Evolutionary conservation across 176 grass and related monocot species (phyloP), one percentile per base, ranked within the genome.

Genomic region (Secale cereale): DNA sequence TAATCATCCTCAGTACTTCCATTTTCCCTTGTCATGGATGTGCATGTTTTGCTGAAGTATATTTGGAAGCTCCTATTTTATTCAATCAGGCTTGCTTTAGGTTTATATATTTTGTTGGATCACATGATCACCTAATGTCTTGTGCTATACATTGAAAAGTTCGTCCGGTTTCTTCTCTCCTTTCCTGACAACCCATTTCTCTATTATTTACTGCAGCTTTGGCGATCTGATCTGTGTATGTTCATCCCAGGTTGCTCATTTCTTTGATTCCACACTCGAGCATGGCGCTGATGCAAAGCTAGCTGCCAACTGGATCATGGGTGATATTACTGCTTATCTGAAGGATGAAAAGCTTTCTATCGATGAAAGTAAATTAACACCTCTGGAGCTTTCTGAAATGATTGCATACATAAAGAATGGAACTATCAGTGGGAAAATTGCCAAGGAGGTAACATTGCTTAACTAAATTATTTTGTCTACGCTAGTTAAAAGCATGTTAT

Each of bases 281-380:
- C 87, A 95, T 67, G 96, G 91, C 28, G 84, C 96, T 59, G 97
- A 98, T 46, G 90, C 87, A 77, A 98, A 98, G 60, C 57, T 95
- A 86, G 91, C 84, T 69, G 93, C 93, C 74, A 98, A 98, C 77
- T 98, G 97, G 97, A 98, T 94, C 83, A 96, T 98, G 97, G 86
- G 97, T 66, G 90, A 98, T 70, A 94, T 98, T 62, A 86, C 93
- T 85, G 97, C 97, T 88, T 96, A 92, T 86, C 69, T 96, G 11
- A 98, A 94, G 85, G 90, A 92, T 89, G 97, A 98, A 88, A 93
- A 90, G 28, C 70, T 94, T 26, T 77, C 86, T 8, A 94, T 98
- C 39, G 84, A 87, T 85, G 90, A 92, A 78, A 94, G 91, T 80
- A 96, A 98, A 83, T 81, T 98, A 78, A 96, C 97, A 63, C 97